Conservation (phyloP, 2,329 filamentous ascomycete species). For the Cladosporium phlei region DNA sequence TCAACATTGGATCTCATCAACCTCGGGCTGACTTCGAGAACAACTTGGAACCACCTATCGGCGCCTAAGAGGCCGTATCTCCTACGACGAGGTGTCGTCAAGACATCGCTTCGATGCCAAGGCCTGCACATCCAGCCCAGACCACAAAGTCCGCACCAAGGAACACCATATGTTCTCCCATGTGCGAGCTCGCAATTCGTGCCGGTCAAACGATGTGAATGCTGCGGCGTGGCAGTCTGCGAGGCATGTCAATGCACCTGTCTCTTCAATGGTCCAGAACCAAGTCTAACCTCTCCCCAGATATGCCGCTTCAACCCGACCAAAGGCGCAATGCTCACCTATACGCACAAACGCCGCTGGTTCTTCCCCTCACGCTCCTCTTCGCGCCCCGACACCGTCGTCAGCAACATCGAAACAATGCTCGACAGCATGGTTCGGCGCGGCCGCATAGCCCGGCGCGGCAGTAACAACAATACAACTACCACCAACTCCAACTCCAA, state of each 20-base stretch:
- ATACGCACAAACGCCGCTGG: slow-evolving; percentile 13
- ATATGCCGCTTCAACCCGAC: slow-evolving; percentile 10
- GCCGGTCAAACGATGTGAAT: slow-evolving; percentile 5
- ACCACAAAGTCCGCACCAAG: slow-evolving; percentile 10
- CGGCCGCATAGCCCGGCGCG: slow-evolving; percentile 4
- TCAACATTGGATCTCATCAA: slow-evolving; percentile 7
- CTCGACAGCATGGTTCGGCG: slow-evolving; percentile 12
- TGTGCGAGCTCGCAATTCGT: slow-evolving; percentile 7
- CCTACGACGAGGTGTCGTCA: slow-evolving; percentile 1
- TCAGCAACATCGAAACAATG: slow-evolving; percentile 13
- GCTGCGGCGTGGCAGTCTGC: slow-evolving; percentile 12
- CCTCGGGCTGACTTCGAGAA: slow-evolving; percentile 10
- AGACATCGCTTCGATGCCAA: not conserved
- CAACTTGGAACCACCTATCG: slow-evolving; percentile 1
- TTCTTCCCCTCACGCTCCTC: slow-evolving; percentile 11
- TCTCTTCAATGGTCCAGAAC: too few relatives aligned
- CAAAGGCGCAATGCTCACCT: slow-evolving; percentile 14
- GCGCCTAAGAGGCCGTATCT: not conserved
- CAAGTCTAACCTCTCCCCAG: too few relatives aligned
- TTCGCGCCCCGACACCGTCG: slow-evolving; percentile 6
- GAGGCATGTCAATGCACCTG: slow-evolving; percentile 7
- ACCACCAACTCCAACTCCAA: too few relatives aligned
- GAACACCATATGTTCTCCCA: slow-evolving; percentile 6
- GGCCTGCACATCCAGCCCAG: slow-evolving; percentile 10
- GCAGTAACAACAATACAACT: too few relatives aligned